Conservation (phyloP, 2,329 filamentous ascomycete genomes). For the Ophidiomyces ophidiicola region DNA sequence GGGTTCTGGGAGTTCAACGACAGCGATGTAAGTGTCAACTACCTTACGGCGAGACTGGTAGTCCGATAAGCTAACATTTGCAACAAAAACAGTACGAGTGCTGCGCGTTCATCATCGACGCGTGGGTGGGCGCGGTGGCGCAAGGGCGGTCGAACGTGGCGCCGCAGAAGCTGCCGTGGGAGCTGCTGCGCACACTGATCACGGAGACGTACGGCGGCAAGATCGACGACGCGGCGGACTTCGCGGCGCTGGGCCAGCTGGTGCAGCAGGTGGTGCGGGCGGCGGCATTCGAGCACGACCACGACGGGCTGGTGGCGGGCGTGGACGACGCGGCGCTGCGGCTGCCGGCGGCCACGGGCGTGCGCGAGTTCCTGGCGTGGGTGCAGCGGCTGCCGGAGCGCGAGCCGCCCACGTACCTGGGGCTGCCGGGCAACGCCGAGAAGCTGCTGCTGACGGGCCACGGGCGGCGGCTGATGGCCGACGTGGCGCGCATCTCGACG, state of each 20-base stretch:
- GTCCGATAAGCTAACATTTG: background rate
- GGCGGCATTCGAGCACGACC: slow-evolving; percentile 80
- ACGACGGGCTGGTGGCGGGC: slow-evolving; percentile 69
- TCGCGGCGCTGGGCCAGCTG: slow-evolving; percentile 56
- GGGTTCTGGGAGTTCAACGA: slow-evolving; percentile 99
- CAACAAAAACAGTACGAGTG: slow-evolving; percentile 93
- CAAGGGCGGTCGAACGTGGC: slow-evolving; percentile 84
- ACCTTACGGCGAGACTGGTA: background rate
- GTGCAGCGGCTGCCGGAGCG: slow-evolving; percentile 84
- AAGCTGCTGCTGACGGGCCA: slow-evolving; percentile 84
- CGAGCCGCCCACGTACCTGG: slow-evolving; percentile 90
- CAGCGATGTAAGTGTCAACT: slow-evolving; percentile 66
- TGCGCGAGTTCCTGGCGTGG: slow-evolving; percentile 82
- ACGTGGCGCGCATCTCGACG: slow-evolving; percentile 72
- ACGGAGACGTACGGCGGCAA: slow-evolving; percentile 96
- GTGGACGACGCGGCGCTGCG: slow-evolving; percentile 50
- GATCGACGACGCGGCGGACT: slow-evolving; percentile 84
- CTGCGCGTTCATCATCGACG: slow-evolving; percentile 88
- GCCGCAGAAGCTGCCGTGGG: slow-evolving; percentile 89
- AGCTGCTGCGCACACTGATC: slow-evolving; percentile 81
- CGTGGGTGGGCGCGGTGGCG: slow-evolving; percentile 76
- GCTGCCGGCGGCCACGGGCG: slow-evolving; percentile 66
- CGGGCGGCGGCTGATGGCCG: slow-evolving; percentile 70
- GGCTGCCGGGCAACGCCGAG: slow-evolving; percentile 88
- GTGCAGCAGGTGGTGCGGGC: slow-evolving; percentile 72